Evolutionary conservation across 2,329 filamentous ascomycete species (phyloP), one percentile per base, ranked within the genome.

Genomic region (Epichloe sylvatica): DNA sequence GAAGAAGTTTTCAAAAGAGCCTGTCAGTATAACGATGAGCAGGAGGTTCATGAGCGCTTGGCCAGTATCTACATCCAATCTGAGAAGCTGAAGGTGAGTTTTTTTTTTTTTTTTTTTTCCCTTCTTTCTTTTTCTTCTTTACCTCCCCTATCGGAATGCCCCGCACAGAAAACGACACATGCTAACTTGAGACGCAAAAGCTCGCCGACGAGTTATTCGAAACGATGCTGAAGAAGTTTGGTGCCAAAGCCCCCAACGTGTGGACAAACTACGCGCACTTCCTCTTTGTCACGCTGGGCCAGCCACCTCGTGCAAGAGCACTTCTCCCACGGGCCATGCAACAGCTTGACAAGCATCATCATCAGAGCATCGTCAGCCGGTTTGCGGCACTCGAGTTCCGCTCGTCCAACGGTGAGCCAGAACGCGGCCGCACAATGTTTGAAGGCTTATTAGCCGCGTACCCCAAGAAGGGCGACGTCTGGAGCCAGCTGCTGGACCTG

Each of bases 231-330:
- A 94, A 92, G 72, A 96, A 94, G 70, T 90, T 88, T 52, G 87
- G 92, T 61, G 84, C 84, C 54, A 81, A 83, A 56, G 80, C 83
- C 5, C 83, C 86, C 9, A 78, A 82, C 48, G 81, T 96, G 57
- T 98, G 90, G 87, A 75, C 84, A 67, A 96, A 97, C 72, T 97
- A 96, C 67, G 91, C 90, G 23, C 84, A 85, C 60, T 97, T 96
- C 76, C 75, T 98, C 50, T 84, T 95, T 69, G 81, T 84, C 52
- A 85, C 80, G 1, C 70, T 79, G 52, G 73, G 77, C 51, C 76
- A 83, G 11, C 78, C 88, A 1, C 83, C 83, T n/a, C 79, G 82
- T 7, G 86, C 83, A 3, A 83, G 89, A 49, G 80, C 80, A 1
- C 78, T 98, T 13, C 79, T 97, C 5, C 76, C 83, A 3, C 84